Conservation (phyloP, 2,329 filamentous ascomycete species). For the Macroventuria anomochaeta region DNA sequence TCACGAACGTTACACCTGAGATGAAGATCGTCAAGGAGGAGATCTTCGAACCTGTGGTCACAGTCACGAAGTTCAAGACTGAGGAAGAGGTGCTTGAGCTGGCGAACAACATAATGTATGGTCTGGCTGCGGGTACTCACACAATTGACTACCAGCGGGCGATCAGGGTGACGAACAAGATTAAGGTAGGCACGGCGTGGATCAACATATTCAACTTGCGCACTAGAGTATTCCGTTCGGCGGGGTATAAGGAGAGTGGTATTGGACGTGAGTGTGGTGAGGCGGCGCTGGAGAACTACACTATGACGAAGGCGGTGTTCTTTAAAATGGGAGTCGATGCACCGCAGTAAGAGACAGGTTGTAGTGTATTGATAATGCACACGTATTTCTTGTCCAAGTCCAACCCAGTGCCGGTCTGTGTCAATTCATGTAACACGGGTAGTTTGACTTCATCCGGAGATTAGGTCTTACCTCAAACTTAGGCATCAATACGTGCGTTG, state of each 20-base stretch:
- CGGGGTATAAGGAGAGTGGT: constrained; percentile 43
- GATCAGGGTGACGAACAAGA: constrained; percentile 40
- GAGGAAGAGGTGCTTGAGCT: constrained; percentile 50
- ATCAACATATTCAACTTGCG: constrained; percentile 39
- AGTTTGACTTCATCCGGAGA: too few relatives aligned
- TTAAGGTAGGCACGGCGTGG: constrained; percentile 46
- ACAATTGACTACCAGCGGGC: constrained; percentile 50
- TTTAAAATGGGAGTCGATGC: constrained; percentile 18
- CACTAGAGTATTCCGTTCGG: constrained; percentile 15
- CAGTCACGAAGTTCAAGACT: constrained; percentile 46
- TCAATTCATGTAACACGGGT: too few relatives aligned
- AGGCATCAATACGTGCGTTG: too few relatives aligned
- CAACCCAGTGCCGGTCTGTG: too few relatives aligned
- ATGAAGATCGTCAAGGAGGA: constrained; percentile 48
- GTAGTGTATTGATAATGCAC: not conserved
- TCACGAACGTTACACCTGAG: constrained; percentile 42
- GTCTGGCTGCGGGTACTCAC: constrained; percentile 49
- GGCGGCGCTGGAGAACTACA: constrained; percentile 53
- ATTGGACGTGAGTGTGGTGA: constrained; percentile 55
- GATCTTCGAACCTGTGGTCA: constrained; percentile 49
- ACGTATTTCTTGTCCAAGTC: too few relatives aligned
- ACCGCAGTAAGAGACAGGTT: not conserved
- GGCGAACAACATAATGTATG: constrained; percentile 50
- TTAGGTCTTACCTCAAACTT: too few relatives aligned
- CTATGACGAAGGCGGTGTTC: constrained; percentile 40